Evolutionary conservation across 257 asterid genomes (phyloP).

Genomic region (Cordia subcordata): DNA sequence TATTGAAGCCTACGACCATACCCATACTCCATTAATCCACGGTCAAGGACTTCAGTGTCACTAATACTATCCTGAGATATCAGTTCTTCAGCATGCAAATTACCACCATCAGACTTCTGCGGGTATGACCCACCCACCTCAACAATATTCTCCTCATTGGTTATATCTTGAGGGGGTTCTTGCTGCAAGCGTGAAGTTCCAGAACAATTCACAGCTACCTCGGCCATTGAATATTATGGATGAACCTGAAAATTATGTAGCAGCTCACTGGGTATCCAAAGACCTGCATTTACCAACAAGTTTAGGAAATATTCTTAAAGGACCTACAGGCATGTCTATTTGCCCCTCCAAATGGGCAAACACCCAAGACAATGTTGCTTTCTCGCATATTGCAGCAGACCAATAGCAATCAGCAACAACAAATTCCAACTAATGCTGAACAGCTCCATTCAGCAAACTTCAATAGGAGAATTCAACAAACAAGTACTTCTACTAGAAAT

Average conservation of each 20-base stretch:
- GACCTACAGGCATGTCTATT: constrained; percentile 44
- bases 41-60: constrained; percentile 36
- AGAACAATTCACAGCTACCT: constrained; percentile 36
- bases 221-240: constrained; percentile 41
- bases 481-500: constrained; percentile 46
- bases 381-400: constrained; percentile 56
- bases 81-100: constrained; percentile 15
- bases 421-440: constrained; percentile 57
- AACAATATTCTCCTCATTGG: constrained; percentile 19
- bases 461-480: constrained; percentile 45
- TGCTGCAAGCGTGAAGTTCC: constrained; percentile 28
- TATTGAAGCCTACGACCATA: constrained; percentile 26
- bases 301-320: constrained; percentile 49
- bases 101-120: constrained; percentile 25
- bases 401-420: constrained; percentile 63
- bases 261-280: constrained; percentile 28
- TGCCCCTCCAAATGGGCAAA: constrained; percentile 62
- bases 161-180: constrained; percentile 16
- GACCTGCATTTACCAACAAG: constrained; percentile 69
- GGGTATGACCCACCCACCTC: constrained; percentile 19
- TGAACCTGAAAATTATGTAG: constrained; percentile 30
- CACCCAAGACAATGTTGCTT: constrained; percentile 56
- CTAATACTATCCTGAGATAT: constrained; percentile 19
- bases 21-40: constrained; percentile 74
- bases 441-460: constrained; percentile 69